A percentile compares a stretch with the other conserved stretches of the same genome.
Evolutionary conservation across 352 stramenopile genomes (phyloP).

Genomic region (Phytophthora agathidicida): DNA sequence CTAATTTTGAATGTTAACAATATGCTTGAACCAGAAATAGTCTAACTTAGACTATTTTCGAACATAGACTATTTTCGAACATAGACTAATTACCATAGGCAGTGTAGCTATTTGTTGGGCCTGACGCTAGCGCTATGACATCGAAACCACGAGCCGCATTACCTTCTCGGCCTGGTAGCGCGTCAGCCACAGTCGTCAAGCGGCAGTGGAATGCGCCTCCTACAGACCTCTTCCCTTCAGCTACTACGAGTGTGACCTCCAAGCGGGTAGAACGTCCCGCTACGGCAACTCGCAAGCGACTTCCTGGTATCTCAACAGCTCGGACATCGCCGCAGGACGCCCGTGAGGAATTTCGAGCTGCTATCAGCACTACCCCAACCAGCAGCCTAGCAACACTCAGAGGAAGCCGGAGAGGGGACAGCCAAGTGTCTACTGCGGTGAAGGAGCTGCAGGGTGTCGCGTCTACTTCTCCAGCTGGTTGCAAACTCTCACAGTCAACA

Average conservation of each 20-base stretch:
- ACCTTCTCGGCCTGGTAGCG: constrained; percentile 12
- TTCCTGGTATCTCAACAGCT: constrained; percentile 2
- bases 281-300: constrained; percentile 1
- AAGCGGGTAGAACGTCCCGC: not conserved
- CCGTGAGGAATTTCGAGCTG: constrained; percentile 27
- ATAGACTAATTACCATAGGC: too few relatives aligned
- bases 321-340: not conserved
- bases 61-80: too few relatives aligned
- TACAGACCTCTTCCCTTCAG: constrained; percentile 24
- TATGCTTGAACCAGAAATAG: too few relatives aligned
- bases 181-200: constrained; percentile 20
- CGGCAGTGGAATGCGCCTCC: constrained; percentile 37
- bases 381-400: not conserved
- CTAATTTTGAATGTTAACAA: too few relatives aligned
- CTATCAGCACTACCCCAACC: constrained; percentile 6
- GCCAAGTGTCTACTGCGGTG: not conserved
- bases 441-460: not conserved
- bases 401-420: not conserved
- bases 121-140: constrained; percentile 16
- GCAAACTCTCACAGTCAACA: constrained; percentile 8
- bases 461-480: constrained; percentile 2
- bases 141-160: constrained; percentile 20
- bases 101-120: too few relatives aligned
- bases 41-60: too few relatives aligned
- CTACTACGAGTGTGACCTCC: not conserved